Base-by-base conservation (phyloP, 2,329 filamentous ascomycete species). In the Coniochaeta hoffmannii region DNA sequence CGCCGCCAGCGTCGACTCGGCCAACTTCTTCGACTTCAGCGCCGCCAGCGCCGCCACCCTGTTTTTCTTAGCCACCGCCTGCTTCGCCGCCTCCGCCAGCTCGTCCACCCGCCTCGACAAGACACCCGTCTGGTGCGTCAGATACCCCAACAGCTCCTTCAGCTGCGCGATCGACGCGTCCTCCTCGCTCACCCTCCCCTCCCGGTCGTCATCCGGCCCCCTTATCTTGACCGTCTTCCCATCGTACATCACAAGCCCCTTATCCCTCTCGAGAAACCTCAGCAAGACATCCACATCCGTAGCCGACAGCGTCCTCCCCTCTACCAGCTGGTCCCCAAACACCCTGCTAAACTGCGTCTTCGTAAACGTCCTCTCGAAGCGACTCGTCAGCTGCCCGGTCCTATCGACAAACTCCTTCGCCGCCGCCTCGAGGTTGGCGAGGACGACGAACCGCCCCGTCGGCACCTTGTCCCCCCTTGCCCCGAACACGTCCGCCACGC, bases 161-260 rank as follows among this genome's bases (percentile, higher is more conserved):
- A 99, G 81, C 17, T 88, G 88, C 1, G 91, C 91, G 59, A 97
- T 89, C 1, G 89, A 88, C 4, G 77, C 75, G 71, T 99, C 94
- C 63, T 95, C 87, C 56, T 85, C 76, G 1, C 88, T 89, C 60
- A 97, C 86, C 0, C 63, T 62, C 30, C 49, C 41, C 14, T 10
- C 12, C 22, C 12, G 64, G 3, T 64, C 57, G 7, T 61, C 63
- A 3, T 76, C 74, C 0, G 79, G 67, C 0, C 71, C 71, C 63
- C 82, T 87, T 68, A 97, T 86, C 67, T 89, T 92, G 62, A 99
- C 79, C 0, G 85, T 89, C 60, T 83, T 72, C 4, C 81, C 82
- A 64, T 90, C 85, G 62, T 77, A 84, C 52, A 72, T 76, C 32
- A 85, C 72, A 36, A 78, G 62, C 7, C 73, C 74, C 64, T 84